These are phyloP conservation scores for Nakaseomyces sp. DNA, from an alignment of 1,139 yeast genomes.

Conservation along the genomic window DNA sequence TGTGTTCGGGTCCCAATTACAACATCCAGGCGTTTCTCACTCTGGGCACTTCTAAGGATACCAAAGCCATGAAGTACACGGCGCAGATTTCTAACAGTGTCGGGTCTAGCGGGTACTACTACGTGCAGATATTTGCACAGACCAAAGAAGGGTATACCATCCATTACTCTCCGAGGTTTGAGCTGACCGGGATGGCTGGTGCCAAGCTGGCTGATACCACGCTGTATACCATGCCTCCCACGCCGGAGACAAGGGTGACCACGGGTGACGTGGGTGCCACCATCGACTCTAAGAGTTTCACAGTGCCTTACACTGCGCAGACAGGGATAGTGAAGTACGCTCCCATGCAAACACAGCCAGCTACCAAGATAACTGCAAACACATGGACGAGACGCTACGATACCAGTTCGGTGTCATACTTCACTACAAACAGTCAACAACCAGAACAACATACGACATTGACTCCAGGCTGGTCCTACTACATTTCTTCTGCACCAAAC, in stretches of 20 bases:
- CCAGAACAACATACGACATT: constrained; percentile 49
- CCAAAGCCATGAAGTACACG: constrained; percentile 31
- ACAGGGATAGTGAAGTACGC: constrained; percentile 67
- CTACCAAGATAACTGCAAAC: constrained; percentile 50
- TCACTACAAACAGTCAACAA: constrained; percentile 34
- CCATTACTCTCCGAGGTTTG: constrained; percentile 60
- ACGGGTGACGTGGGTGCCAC: constrained; percentile 27
- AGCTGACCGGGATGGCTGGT: constrained; percentile 64
- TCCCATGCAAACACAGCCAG: constrained; percentile 85
- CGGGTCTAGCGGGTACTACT: constrained; percentile 58
- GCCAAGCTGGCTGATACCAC: constrained; percentile 33
- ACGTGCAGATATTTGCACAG: constrained; percentile 51
- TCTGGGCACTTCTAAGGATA: constrained; percentile 26
- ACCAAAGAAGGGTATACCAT: constrained; percentile 43
- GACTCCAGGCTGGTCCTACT: constrained; percentile 74
- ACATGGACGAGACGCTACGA: constrained; percentile 52
- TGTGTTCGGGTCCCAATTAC: constrained; percentile 63
- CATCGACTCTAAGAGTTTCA: constrained; percentile 33
- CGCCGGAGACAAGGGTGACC: constrained; percentile 32
- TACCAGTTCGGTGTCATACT: constrained; percentile 53
- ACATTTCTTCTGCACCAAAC: constrained; percentile 49
- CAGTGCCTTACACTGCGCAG: constrained; percentile 57
- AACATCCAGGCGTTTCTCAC: constrained; percentile 39
- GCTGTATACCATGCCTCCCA: constrained; percentile 33
- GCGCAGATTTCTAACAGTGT: constrained; percentile 37